These are phyloP conservation scores for Penicillium turbatum DNA, from an alignment of 495 filamentous ascomycete species.

Conservation along the genomic window DNA sequence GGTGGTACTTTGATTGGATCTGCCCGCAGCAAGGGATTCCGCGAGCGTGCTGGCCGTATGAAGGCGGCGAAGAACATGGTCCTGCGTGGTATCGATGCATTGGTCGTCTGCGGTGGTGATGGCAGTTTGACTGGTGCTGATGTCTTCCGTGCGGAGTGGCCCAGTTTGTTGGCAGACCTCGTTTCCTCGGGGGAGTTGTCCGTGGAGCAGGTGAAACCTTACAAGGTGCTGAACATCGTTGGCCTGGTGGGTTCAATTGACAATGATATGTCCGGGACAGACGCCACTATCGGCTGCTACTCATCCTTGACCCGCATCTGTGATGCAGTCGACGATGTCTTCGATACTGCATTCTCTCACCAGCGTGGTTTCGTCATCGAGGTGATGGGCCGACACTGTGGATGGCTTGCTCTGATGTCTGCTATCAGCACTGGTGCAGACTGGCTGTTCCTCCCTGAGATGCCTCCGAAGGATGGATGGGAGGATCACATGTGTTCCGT, in stretches of 20 bases:
- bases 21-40: constrained; percentile 85
- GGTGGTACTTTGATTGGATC: constrained; percentile 97
- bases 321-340: constrained; percentile 91
- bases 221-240: constrained; percentile 85
- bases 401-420: constrained; percentile 96
- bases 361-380: constrained; percentile 97
- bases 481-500: constrained; percentile 80
- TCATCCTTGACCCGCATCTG: constrained; percentile 89
- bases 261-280: constrained; percentile 95
- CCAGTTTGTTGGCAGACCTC: constrained; percentile 76
- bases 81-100: constrained; percentile 84
- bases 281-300: constrained; percentile 97
- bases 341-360: constrained; percentile 94
- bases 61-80: constrained; percentile 90
- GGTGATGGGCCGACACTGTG: constrained; percentile 99
- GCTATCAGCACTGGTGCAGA: constrained; percentile 94
- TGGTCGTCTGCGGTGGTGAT: constrained; percentile 97
- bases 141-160: constrained; percentile 89
- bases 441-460: constrained; percentile 96
- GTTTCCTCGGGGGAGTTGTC: constrained; percentile 64
- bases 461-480: constrained; percentile 85
- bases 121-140: constrained; percentile 96
- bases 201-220: constrained; percentile 63
- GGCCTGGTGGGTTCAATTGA: constrained; percentile 96
- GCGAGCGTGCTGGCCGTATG: constrained; percentile 76